Conservation (phyloP, 352 stramenopile species). For the Plasmopara muralis region DNA sequence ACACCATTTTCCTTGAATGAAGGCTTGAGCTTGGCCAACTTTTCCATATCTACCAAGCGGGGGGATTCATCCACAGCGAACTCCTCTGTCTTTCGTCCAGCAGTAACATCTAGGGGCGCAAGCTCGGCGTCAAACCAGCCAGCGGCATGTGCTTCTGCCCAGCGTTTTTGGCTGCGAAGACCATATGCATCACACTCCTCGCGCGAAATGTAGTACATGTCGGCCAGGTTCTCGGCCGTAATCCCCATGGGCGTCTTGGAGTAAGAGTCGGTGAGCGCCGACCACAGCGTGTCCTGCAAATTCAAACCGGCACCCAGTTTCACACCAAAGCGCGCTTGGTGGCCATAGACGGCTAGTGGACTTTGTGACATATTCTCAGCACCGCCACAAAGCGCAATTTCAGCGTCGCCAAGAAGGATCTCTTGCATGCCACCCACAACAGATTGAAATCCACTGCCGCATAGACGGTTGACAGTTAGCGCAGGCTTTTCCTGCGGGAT, state of each 20-base stretch:
- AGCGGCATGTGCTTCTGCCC: constrained; percentile 83
- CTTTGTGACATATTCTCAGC: constrained; percentile 96
- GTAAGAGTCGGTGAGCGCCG: constrained; percentile 94
- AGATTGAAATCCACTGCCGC: constrained; percentile 95
- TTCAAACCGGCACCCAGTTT: constrained; percentile 88
- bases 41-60: constrained; percentile 71
- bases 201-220: constrained; percentile 90
- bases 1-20: constrained; percentile 98
- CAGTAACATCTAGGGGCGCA: constrained; percentile 86
- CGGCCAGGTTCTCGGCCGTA: constrained; percentile 97
- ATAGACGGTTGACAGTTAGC: constrained; percentile 97
- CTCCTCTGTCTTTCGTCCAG: constrained; percentile 84
- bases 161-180: constrained; percentile 90
- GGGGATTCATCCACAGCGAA: constrained; percentile 74
- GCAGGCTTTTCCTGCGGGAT: constrained; percentile 87
- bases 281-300: constrained; percentile 95
- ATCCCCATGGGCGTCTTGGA: constrained; percentile 95
- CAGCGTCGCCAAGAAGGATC: constrained; percentile 86
- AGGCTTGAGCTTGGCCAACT: constrained; percentile 89
- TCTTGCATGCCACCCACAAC: constrained; percentile 89
- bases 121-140: constrained; percentile 95
- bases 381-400: constrained; percentile 88
- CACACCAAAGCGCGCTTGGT: constrained; percentile 91
- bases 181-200: constrained; percentile 94
- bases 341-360: constrained; percentile 88